Evolutionary conservation across 805 yeast genomes (phyloP).

Genomic region (Yamadazyma tumulicola): DNA sequence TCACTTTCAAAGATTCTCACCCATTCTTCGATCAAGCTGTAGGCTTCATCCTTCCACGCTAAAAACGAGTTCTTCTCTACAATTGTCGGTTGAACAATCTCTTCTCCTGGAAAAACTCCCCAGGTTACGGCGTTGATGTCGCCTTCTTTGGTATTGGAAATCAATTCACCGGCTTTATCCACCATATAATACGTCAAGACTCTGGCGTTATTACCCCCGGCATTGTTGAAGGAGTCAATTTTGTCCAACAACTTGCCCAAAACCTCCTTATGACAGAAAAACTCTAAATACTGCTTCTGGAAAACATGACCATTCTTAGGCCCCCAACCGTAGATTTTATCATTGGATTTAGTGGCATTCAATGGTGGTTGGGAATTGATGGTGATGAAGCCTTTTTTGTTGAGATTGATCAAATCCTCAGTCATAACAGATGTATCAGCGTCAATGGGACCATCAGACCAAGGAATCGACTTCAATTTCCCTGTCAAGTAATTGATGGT

Average conservation of each 20-base stretch:
- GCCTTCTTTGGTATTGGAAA: constrained; percentile 68
- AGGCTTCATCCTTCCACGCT: constrained; percentile 98
- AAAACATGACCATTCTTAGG: constrained; percentile 90
- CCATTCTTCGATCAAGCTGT: constrained; percentile 82
- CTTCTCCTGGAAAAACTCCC: constrained; percentile 97
- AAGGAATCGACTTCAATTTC: constrained; percentile 72
- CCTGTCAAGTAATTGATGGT: constrained; percentile 72
- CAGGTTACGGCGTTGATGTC: constrained; percentile 95
- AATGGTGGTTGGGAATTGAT: constrained; percentile 94
- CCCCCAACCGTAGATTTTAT: constrained; percentile 88
- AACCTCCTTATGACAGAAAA: constrained; percentile 63
- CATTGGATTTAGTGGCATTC: constrained; percentile 70
- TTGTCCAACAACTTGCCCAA: constrained; percentile 33
- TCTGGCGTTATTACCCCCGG: constrained; percentile 31
- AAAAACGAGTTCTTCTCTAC: constrained; percentile 88
- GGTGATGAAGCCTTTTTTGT: constrained; percentile 67
- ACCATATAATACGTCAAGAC: constrained; percentile 78
- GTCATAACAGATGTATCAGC: constrained; percentile 67
- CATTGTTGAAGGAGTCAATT: constrained; percentile 45
- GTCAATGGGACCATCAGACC: constrained; percentile 91
- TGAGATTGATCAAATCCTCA: constrained; percentile 57
- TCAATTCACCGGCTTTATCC: constrained; percentile 50
- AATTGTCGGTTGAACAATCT: constrained; percentile 91
- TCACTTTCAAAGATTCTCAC: constrained; percentile 44
- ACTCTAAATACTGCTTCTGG: constrained; percentile 91